Percentiles rank a stretch among this genome's conserved stretches.
phyloP scores from a whole-genome alignment of 2,329 filamentous ascomycete genomes.

The Fusarium dimerum region DNA sequence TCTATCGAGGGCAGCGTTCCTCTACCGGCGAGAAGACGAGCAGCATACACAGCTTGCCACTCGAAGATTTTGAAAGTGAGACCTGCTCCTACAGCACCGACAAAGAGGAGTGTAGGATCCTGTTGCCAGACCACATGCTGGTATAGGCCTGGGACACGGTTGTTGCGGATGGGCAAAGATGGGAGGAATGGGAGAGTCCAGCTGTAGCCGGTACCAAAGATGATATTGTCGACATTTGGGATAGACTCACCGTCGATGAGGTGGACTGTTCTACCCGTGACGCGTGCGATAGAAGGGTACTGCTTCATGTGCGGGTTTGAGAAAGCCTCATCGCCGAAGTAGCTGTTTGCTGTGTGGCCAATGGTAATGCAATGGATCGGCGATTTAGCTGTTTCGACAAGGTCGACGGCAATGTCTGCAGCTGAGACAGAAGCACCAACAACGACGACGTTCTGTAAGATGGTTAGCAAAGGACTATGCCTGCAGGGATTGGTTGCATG shows the following conservation, averaged over 20 bases:
- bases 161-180: conserved; percentile 51
- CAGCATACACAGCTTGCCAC: conserved; percentile 66
- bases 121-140: conserved; percentile 57
- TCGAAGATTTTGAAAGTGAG: conserved; percentile 70
- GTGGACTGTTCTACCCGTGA: conserved; percentile 51
- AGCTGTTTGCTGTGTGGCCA: conserved; percentile 49
- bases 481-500: background rate
- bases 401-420: conserved; percentile 60
- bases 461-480: background rate
- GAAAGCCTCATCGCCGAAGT: conserved; percentile 62
- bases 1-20: conserved; percentile 48
- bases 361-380: conserved; percentile 55
- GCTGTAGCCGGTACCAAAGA: conserved; percentile 67
- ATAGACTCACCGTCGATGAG: conserved; percentile 57
- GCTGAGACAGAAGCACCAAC: conserved; percentile 67
- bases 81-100: conserved; percentile 58
- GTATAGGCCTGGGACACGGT: conserved; percentile 57
- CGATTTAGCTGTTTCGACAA: conserved; percentile 44
- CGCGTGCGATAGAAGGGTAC: conserved; percentile 48
- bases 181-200: conserved; percentile 65
- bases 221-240: conserved; percentile 58
- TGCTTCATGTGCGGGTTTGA: conserved; percentile 54
- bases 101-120: conserved; percentile 58
- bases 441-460: conserved; percentile 54
- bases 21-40: conserved; percentile 57